Conservation (phyloP, 2,329 filamentous ascomycete genomes). For the Cyphellophora europaea region DNA sequence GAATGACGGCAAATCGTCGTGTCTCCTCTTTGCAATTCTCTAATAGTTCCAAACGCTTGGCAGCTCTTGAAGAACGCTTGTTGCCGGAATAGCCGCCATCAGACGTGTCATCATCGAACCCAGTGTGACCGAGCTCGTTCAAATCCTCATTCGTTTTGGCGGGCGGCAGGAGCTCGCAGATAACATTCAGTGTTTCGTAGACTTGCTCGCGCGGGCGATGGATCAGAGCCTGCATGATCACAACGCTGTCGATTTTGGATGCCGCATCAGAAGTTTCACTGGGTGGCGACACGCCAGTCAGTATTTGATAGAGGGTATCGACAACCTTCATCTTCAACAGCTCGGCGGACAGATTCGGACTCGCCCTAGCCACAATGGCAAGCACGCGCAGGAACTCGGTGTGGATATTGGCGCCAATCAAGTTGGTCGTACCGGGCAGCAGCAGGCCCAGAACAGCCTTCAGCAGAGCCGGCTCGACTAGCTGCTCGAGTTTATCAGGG, state of each 20-base stretch:
- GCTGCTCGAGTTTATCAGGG: constrained; percentile 77
- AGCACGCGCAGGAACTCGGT: constrained; percentile 91
- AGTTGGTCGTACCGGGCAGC: constrained; percentile 86
- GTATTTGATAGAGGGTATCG: constrained; percentile 92
- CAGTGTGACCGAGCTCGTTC: constrained; percentile 1
- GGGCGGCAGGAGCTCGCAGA: constrained; percentile 83
- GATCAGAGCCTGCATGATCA: constrained; percentile 97
- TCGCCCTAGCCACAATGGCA: constrained; percentile 81
- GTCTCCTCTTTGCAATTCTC: constrained; percentile 78
- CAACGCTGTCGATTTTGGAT: constrained; percentile 84
- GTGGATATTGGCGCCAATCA: constrained; percentile 89
- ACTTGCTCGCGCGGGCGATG: constrained; percentile 93
- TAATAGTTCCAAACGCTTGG: constrained; percentile 73
- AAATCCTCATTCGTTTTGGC: constrained; percentile 47
- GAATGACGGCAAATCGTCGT: constrained; percentile 81
- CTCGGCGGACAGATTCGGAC: constrained; percentile 76
- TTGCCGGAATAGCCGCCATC: constrained; percentile 15
- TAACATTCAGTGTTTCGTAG: constrained; percentile 92
- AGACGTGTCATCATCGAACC: constrained; percentile 33
- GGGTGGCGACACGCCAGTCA: constrained; percentile 91
- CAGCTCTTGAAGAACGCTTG: constrained; percentile 34
- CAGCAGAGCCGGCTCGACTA: constrained; percentile 81
- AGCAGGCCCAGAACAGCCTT: constrained; percentile 77
- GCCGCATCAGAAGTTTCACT: constrained; percentile 66
- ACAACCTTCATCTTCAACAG: constrained; percentile 95